Base-by-base conservation (phyloP, 768 basidiomycete species). In the Boletellus sp. region DNA sequence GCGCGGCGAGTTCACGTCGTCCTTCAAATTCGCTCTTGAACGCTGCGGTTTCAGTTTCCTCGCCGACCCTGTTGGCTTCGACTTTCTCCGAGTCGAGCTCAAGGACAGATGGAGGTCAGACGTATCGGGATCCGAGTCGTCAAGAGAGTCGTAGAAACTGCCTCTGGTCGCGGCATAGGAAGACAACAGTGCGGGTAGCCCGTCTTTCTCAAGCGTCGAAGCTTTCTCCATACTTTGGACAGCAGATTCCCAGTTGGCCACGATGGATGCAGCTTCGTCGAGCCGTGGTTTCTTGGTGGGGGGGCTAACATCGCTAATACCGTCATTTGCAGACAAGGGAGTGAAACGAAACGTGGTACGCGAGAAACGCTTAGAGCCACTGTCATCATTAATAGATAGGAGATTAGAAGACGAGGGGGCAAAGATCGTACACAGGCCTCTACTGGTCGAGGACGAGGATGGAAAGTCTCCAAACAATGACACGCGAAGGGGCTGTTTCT, bases 231-330 rank as follows among this genome's bases (percentile, higher is more conserved):
- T 73, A 16, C 71, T 63, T 34, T 71, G 64, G 4, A 79, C 69
- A 1, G 83, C 84, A 26, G 61, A 63, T 16, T 66, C 58, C 83
- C 83, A 85, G 26, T 62, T 66, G 5, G 60, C 53, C 47, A 72
- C 67, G 20, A 74, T 17, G n/a, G 54, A 54, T 12, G 40, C n/a
- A 0, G 16, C 31, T 16, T 59, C 53, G n/a, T 67, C 68, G 2
- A 67, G 50, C 39, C 78, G 78, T 42, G 58, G 72, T 58, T 71
- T 79, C 62, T 79, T 82, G 35, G 63, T 54, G 1, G 78, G 76
- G 5, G 80, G 78, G 10, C 51, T 46, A 13, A 9, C 15, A 20
- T 34, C 42, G 11, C 51, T 47, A 12, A 11, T 15, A 20, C 32
- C 42, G 41, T 28, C 46, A 39, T 41, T 39, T 40, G 35, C n/a